phyloP scores from a whole-genome alignment of 108 stramenopile genomes.

The Pseudonitzschia multiseries region DNA sequence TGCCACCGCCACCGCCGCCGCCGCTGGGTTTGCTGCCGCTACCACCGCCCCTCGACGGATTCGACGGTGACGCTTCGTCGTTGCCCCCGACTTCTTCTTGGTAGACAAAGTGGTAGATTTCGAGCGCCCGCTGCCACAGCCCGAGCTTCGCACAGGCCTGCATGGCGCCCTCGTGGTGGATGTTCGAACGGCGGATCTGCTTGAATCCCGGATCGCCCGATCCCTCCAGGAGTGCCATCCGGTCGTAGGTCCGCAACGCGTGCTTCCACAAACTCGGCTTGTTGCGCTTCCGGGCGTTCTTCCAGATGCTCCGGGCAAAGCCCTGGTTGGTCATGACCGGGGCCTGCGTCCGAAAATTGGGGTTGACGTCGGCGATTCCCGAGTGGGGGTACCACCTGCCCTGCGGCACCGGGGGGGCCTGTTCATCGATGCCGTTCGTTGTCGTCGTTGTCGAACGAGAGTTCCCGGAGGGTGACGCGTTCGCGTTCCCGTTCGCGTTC shows the following conservation, averaged over 20 bases:
- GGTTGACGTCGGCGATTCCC: slow-evolving; percentile 66
- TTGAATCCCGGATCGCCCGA: slow-evolving; percentile 12
- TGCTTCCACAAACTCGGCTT: slow-evolving; percentile 77
- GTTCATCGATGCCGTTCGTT: no score
- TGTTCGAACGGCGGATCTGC: slow-evolving; percentile 52
- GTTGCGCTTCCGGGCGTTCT: slow-evolving; percentile 74
- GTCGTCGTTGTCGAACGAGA: no score
- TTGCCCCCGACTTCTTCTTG: slow-evolving; percentile 17
- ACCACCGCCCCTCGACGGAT: no score
- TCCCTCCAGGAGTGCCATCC: slow-evolving; percentile 57
- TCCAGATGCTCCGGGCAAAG: slow-evolving; percentile 64
- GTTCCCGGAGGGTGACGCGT: neutral
- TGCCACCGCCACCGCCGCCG: neutral
- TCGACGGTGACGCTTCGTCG: slow-evolving; percentile 12
- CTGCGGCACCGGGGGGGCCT: no score
- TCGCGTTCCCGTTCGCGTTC: neutral
- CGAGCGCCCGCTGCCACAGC: slow-evolving; percentile 67
- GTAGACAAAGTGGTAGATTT: slow-evolving; percentile 58
- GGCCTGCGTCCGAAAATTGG: slow-evolving; percentile 66
- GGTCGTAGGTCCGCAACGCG: slow-evolving; percentile 68
- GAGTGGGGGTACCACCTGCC: slow-evolving; percentile 67
- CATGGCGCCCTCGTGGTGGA: slow-evolving; percentile 77
- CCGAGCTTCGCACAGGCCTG: slow-evolving; percentile 77
- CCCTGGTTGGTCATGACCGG: slow-evolving; percentile 80
- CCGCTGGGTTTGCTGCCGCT: slow-evolving; percentile 2